These are phyloP conservation scores for Sphaerulina populicola DNA, from an alignment of 2,329 filamentous ascomycete species.

Conservation along the genomic window DNA sequence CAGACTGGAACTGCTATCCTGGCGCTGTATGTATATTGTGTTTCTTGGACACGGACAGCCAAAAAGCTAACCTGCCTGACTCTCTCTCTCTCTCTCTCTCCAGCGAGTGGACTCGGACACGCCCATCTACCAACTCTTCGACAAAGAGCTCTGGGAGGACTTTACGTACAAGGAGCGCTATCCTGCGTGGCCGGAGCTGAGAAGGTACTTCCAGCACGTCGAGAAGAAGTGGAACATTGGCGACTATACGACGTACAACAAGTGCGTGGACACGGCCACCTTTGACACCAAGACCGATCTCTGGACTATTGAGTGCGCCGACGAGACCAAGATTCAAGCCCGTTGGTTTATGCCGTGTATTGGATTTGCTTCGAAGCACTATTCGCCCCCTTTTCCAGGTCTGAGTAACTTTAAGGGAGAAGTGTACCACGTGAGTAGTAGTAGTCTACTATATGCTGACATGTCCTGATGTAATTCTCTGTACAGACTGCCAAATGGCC, in stretches of 20 bases:
- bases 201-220: constrained; percentile 52
- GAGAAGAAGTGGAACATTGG: constrained; percentile 49
- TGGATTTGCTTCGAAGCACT: constrained; percentile 52
- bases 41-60: neutral
- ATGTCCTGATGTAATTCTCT: neutral
- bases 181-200: constrained; percentile 41
- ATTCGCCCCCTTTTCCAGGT: constrained; percentile 53
- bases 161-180: constrained; percentile 45
- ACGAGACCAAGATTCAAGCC: constrained; percentile 44
- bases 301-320: constrained; percentile 47
- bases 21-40: constrained; percentile 34
- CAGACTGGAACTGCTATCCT: constrained; percentile 27
- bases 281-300: constrained; percentile 45
- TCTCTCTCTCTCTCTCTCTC: no score
- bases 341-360: constrained; percentile 49
- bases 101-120: constrained; percentile 37
- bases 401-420: constrained; percentile 53
- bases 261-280: constrained; percentile 45
- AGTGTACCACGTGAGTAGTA: constrained; percentile 36
- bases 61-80: neutral
- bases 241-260: constrained; percentile 51
- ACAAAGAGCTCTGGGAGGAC: constrained; percentile 34
- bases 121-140: constrained; percentile 28
- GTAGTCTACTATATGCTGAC: no score
- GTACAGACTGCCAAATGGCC: constrained; percentile 45